Percentiles rank a stretch among this genome's conserved stretches.
Conservation (phyloP, 78 protist species). For the Isochrysis galbana region DNA sequence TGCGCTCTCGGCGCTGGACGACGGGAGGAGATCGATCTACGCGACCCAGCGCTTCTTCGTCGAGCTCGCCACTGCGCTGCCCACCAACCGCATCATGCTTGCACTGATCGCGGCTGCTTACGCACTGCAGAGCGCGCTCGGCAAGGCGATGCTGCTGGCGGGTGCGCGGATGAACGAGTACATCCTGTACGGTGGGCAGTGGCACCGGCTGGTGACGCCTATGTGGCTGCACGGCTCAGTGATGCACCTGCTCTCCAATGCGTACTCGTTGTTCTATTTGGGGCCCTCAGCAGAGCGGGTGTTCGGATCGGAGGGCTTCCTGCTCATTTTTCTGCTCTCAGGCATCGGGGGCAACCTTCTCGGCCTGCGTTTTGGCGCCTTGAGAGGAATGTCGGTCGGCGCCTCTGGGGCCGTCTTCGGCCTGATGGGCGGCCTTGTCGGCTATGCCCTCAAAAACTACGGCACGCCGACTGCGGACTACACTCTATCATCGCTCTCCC, state of each 20-base stretch:
- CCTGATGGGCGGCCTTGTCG: not conserved
- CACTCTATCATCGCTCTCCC: not conserved
- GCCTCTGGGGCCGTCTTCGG: slow-evolving; percentile 9
- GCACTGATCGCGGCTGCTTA: not conserved
- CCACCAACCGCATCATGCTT: not conserved
- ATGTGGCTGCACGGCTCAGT: not conserved
- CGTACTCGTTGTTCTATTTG: not conserved
- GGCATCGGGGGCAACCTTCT: not conserved
- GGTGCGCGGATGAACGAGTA: not conserved
- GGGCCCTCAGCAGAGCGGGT: not conserved
- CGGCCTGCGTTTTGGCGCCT: not conserved
- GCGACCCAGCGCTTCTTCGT: not conserved
- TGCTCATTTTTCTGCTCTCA: not conserved
- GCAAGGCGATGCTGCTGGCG: not conserved
- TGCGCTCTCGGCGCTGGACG: not conserved
- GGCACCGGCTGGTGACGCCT: not conserved
- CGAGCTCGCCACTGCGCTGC: not conserved
- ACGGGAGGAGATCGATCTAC: not conserved
- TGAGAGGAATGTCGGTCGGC: not conserved
- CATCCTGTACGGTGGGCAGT: not conserved
- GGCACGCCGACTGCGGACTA: not conserved
- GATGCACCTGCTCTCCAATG: not conserved
- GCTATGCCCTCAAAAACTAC: not conserved
- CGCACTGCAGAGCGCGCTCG: not conserved
- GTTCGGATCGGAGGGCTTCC: not conserved